Percentiles rank a stretch among this genome's conserved stretches.
These are phyloP conservation scores for Arabidopsis arenosa DNA, from an alignment of 345 rosid species.

Conservation along the genomic window DNA sequence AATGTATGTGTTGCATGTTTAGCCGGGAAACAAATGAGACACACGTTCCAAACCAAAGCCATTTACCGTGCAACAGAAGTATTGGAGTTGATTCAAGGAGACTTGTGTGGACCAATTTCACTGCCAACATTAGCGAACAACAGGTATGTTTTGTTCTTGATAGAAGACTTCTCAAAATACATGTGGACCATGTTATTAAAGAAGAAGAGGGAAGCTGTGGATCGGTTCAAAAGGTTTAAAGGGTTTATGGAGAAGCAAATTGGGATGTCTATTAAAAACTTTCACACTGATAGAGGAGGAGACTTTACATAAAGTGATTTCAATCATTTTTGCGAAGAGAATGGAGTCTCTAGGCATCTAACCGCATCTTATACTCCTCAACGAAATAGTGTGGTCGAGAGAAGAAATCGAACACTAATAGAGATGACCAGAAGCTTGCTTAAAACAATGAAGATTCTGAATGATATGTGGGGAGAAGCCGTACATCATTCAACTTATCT, in stretches of 20 bases:
- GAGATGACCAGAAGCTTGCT: conserved; percentile 9
- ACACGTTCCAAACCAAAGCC: fast-evolving
- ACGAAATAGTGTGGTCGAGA: neutral
- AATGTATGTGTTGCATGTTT: neutral
- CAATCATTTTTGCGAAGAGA: neutral
- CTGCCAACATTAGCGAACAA: neutral
- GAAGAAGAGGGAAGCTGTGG: neutral
- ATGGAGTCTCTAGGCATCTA: neutral
- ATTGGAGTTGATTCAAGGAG: neutral
- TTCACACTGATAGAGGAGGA: conserved; percentile 8
- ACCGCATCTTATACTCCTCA: neutral
- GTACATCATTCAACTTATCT: neutral
- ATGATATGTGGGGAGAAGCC: conserved; percentile 2
- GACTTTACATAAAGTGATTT: neutral
- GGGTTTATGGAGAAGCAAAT: neutral
- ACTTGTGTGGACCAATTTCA: neutral
- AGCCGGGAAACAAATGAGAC: neutral
- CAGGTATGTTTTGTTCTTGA: neutral
- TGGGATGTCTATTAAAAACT: neutral
- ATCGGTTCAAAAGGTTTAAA: neutral
- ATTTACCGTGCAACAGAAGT: neutral
- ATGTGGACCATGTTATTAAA: neutral
- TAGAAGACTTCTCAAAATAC: neutral
- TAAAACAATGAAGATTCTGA: neutral
- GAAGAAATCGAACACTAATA: neutral